Evolutionary conservation across 2,329 filamentous ascomycete species (phyloP), one percentile per base, ranked within the genome.

Genomic region (Cercospora beticola): DNA sequence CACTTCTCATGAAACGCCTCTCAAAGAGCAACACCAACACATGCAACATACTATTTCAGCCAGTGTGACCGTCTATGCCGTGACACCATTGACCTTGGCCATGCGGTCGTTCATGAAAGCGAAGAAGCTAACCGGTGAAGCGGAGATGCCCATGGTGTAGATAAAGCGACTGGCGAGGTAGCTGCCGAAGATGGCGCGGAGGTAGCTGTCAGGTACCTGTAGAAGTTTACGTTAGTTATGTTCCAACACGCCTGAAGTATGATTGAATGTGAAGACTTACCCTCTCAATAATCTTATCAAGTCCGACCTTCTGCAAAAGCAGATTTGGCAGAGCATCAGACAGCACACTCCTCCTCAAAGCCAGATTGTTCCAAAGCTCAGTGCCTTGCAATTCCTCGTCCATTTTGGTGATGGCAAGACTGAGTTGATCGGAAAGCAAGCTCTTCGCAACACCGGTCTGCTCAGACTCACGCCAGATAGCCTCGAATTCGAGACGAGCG

Each of bases 51-150:
- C 36, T 43, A 43, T n/a, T 43, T 43, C 16, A 43, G 16, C 36
- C 16, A 43, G 16, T 43, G 36, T 56, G 26, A 18, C 23, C 40
- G 9, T 49, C 30, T 66, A 66, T 49, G 64, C 26, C 9, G 64
- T 40, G 18, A 33, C 18, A n/a, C 67, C 64, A 14, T 69, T 69
- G 63, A 69, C 64, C 43, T 66, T 66, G 12, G 77, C 76, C 79
- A 84, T 84, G 26, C 83, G 78, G 74, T 83, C 80, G 76, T 82
- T 84, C 83, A 85, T 85, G 75, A 98, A 99, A 79, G 97, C 93
- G 82, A 97, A 99, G 86, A 99, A 99, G 46, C 94, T 93, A 83
- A 99, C 98, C 77, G 97, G 94, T 83, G 91, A 95, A 5, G 95
- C 94, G 73, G 88, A 90, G 79, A 93, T 94, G 76, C 95, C 95